Evolutionary conservation across 768 basidiomycete species (phyloP), one percentile per base, ranked within the genome.

Genomic region (Sistotremastrum suecicum): DNA sequence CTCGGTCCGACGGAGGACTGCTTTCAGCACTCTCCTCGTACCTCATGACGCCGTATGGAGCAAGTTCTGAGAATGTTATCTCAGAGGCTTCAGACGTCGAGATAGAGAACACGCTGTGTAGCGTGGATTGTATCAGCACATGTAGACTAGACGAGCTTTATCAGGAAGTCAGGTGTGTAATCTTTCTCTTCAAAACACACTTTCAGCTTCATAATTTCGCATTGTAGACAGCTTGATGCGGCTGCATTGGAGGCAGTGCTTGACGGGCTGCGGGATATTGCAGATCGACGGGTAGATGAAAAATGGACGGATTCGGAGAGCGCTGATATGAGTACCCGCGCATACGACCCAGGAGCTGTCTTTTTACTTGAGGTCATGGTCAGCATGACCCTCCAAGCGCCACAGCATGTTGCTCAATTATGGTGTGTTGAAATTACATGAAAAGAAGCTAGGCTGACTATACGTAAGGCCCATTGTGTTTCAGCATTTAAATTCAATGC

Each of bases 331-430:
- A 49, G 43, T 44, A 72, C 80, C 43, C 64, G 94, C 6, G 78
- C 92, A 7, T 99, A 98, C 54, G 95, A 99, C 59, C 90, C 95
- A 7, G 87, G 90, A 3, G 87, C 91, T 5, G 81, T 95, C 1
- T 94, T 97, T 64, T 76, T 98, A 35, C 63, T 98, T 50, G 95
- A 99, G 62, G 86, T 78, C 42, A 94, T 97, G 83, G 79, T 89
- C 52, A 94, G 89, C 60, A 78, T 98, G 37, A 73, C 83, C 2
- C 79, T 75, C 51, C 78, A 87, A 48, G 75, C 82, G 1, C 74
- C 80, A 5, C 74, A 80, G 49, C 73, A 81, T 53, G 81, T 97
- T 30, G 82, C 82, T 46, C 91, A 98, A 39, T 72, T 88, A 37
- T 99, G 95, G 94, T 86, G 52, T 53, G 78, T 60, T 7, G 2